Conservation (phyloP, 2,329 filamentous ascomycete species). For the Apiospora sp. region DNA sequence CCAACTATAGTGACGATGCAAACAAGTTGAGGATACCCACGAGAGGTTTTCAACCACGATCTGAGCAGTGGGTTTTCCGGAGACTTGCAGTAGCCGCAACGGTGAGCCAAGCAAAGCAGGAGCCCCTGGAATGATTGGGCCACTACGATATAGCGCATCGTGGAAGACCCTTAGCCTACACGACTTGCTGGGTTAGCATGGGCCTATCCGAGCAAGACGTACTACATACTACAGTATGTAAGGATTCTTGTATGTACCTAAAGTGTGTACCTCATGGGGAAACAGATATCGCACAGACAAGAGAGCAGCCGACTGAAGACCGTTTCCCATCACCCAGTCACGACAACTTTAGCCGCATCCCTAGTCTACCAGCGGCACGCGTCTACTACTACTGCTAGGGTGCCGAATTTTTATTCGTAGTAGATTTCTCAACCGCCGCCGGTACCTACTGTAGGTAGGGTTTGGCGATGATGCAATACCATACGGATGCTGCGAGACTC, state of each 20-base stretch:
- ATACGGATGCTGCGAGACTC: background rate
- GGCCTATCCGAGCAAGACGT: slow-evolving; percentile 2
- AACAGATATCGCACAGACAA: slow-evolving; percentile 13
- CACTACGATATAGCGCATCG: slow-evolving; percentile 19
- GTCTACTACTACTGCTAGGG: background rate
- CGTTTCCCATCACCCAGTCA: slow-evolving; percentile 10
- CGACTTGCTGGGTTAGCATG: slow-evolving; percentile 15
- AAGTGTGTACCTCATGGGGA: background rate
- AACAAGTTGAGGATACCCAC: slow-evolving; percentile 19
- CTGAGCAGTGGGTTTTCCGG: slow-evolving; percentile 12
- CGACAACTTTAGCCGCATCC: slow-evolving; percentile 19
- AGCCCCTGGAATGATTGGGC: slow-evolving; percentile 18
- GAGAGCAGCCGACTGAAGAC: background rate
- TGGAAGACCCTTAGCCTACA: background rate
- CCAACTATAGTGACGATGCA: slow-evolving; percentile 15
- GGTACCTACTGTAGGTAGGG: background rate
- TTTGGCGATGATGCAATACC: background rate
- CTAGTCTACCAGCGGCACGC: slow-evolving; percentile 7
- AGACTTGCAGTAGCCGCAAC: slow-evolving; percentile 26
- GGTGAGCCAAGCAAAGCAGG: slow-evolving; percentile 24
- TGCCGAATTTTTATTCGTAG: background rate
- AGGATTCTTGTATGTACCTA: background rate
- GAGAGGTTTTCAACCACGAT: slow-evolving; percentile 15
- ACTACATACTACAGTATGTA: background rate
- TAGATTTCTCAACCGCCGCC: background rate